Evolutionary conservation across 2,329 filamentous ascomycete species (phyloP).

Genomic region (Diaporthe sp.): DNA sequence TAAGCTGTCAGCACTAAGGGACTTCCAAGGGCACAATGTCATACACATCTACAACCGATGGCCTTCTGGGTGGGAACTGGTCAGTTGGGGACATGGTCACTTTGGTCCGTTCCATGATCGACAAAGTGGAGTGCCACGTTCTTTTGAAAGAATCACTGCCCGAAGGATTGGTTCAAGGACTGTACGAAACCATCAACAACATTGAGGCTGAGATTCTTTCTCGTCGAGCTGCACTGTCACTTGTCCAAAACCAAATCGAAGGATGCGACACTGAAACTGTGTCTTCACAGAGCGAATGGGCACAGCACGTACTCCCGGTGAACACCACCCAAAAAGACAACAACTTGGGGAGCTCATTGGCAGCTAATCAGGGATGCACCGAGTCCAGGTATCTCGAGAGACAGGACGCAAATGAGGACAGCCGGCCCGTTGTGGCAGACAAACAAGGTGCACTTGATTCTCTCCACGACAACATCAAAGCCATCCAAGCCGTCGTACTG

Average conservation of each 20-base stretch:
- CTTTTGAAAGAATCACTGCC: neutral
- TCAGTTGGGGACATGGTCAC: neutral
- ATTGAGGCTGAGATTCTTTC: neutral
- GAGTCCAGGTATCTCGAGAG: too few relatives aligned
- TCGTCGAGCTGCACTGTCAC: neutral
- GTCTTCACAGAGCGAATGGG: neutral
- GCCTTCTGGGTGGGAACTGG: neutral
- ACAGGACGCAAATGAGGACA: neutral
- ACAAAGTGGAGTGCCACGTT: neutral
- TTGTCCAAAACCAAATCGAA: neutral
- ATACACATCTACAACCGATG: neutral
- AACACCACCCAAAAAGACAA: neutral
- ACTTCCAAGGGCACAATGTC: neutral
- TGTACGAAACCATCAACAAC: neutral
- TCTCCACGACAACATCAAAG: neutral
- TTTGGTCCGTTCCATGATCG: neutral
- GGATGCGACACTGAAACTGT: fast-evolving
- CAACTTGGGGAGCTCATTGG: too few relatives aligned
- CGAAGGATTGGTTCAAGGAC: neutral
- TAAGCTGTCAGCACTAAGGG: neutral
- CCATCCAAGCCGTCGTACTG: neutral
- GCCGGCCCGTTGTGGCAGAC: too few relatives aligned
- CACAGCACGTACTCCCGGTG: neutral
- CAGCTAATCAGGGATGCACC: fast-evolving
- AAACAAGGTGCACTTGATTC: neutral